These are phyloP conservation scores for Coemansia sp. DNA, from an alignment of 192 early-diverging fungal species.

Conservation along the genomic window DNA sequence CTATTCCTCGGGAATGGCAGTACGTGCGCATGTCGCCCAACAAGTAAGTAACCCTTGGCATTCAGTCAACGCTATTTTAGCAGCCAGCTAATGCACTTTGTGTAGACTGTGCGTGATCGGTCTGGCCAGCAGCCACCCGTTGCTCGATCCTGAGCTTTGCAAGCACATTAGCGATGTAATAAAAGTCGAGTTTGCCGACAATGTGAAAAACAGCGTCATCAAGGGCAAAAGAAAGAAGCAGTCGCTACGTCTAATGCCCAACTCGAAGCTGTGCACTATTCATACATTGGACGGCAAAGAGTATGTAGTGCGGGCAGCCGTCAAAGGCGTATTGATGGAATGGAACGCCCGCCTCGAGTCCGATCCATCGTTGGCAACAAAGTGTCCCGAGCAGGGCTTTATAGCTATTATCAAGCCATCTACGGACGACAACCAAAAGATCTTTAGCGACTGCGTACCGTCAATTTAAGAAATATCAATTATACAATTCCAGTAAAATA, in stretches of 20 bases:
- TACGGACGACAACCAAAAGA: constrained; percentile 26
- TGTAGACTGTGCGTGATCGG: constrained; percentile 39
- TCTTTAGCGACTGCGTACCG: constrained; percentile 30
- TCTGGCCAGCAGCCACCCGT: constrained; percentile 29
- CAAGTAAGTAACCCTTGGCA: constrained; percentile 15
- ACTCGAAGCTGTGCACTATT: constrained; percentile 41
- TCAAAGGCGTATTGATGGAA: constrained; percentile 43
- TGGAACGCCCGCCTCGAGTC: constrained; percentile 36
- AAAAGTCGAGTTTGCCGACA: constrained; percentile 27
- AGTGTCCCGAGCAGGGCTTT: constrained; percentile 21
- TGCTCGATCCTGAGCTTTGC: constrained; percentile 10
- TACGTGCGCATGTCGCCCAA: constrained; percentile 40
- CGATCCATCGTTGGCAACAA: constrained; percentile 15
- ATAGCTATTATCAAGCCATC: constrained; percentile 38
- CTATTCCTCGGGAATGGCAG: constrained; percentile 27
- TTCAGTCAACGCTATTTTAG: too few relatives aligned
- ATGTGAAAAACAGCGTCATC: constrained; percentile 30
- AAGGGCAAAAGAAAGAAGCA: constrained; percentile 47
- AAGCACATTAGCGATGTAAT: constrained; percentile 9
- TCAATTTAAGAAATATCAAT: neutral
- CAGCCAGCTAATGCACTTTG: too few relatives aligned
- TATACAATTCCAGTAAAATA: neutral
- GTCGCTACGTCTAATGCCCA: constrained; percentile 30
- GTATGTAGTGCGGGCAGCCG: constrained; percentile 29
- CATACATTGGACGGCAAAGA: constrained; percentile 14